phyloP scores from a whole-genome alignment of 306 rosid species.

The Quercus alba region DNA sequence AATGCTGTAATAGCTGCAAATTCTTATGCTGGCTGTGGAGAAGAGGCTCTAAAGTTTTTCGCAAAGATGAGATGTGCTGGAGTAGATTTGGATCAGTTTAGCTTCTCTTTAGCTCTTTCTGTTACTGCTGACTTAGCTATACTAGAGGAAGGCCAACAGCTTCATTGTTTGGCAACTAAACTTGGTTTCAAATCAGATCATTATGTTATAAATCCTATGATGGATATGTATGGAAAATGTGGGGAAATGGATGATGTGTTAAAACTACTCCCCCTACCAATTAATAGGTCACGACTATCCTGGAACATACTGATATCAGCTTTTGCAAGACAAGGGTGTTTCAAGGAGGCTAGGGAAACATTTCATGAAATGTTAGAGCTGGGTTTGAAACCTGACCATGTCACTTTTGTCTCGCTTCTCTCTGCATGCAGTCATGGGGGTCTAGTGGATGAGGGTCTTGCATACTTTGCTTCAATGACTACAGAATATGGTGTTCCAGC shows the following conservation, averaged over 20 bases:
- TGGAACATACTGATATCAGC: conserved; percentile 92
- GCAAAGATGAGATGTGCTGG: conserved; percentile 58
- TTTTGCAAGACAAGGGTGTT: conserved; percentile 76
- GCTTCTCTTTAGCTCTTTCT: conserved; percentile 68
- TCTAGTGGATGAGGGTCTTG: conserved; percentile 86
- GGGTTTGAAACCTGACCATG: conserved; percentile 73
- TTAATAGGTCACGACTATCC: conserved; percentile 55
- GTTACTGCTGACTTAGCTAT: conserved; percentile 74
- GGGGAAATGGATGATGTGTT: conserved; percentile 77
- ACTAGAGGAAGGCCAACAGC: conserved; percentile 88
- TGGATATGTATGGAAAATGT: conserved; percentile 98
- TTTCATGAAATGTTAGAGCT: conserved; percentile 71
- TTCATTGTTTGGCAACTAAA: conserved; percentile 66
- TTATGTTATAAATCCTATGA: conserved; percentile 66
- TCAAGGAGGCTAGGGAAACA: conserved; percentile 59
- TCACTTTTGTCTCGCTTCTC: conserved; percentile 88
- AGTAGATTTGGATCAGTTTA: conserved; percentile 69
- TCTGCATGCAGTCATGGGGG: conserved; percentile 95
- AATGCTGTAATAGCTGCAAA: conserved; percentile 81
- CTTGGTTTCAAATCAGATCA: conserved; percentile 69
- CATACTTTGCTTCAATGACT: conserved; percentile 64
- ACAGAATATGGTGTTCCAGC: conserved; percentile 47
- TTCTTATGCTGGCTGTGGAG: conserved; percentile 68
- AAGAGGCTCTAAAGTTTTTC: conserved; percentile 70
- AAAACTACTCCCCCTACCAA: conserved; percentile 53